These are phyloP conservation scores for Rhodotorula sp. DNA, from an alignment of 1,284 basidiomycete species.

Conservation along the genomic window DNA sequence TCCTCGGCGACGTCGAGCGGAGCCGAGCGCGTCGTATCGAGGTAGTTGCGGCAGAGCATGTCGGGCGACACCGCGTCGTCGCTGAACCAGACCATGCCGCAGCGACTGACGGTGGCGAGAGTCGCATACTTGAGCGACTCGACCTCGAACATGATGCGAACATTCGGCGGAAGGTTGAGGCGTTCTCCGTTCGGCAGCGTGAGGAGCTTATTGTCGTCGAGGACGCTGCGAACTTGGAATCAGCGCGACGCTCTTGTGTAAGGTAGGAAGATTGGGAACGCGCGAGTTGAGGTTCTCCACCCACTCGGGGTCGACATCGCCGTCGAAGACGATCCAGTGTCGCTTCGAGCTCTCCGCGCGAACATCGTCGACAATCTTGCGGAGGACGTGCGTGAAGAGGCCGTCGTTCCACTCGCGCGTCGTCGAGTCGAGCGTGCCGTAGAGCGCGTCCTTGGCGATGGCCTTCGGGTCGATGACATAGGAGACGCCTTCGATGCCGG, in stretches of 20 bases:
- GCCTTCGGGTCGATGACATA: conserved; percentile 99
- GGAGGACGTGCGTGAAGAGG: conserved; percentile 93
- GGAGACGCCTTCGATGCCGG: conserved; percentile 85
- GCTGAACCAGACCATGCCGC: conserved; percentile 99
- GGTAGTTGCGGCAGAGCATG: conserved; percentile 90
- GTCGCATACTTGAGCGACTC: conserved; percentile 98
- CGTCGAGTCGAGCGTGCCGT: conserved; percentile 94
- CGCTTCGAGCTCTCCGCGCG: conserved; percentile 94
- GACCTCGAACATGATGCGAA: conserved; percentile 99
- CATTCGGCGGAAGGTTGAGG: conserved; percentile 92
- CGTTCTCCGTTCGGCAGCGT: conserved; percentile 98
- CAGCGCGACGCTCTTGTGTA: neutral
- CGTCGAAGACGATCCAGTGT: conserved; percentile 99
- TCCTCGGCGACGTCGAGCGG: conserved; percentile 92
- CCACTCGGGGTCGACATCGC: conserved; percentile 99
- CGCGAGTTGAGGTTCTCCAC: conserved; percentile 99
- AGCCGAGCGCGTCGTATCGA: conserved; percentile 70
- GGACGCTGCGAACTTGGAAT: conserved; percentile 62
- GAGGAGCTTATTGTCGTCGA: conserved; percentile 97
- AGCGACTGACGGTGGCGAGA: conserved; percentile 96
- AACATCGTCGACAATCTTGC: conserved; percentile 98
- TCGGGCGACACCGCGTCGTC: conserved; percentile 86
- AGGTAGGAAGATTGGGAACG: conserved; percentile 30
- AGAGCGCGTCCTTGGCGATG: conserved; percentile 96
- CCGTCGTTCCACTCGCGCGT: conserved; percentile 99